Conservation (phyloP, 2,329 filamentous ascomycete genomes). For the Lojkania enalia region DNA sequence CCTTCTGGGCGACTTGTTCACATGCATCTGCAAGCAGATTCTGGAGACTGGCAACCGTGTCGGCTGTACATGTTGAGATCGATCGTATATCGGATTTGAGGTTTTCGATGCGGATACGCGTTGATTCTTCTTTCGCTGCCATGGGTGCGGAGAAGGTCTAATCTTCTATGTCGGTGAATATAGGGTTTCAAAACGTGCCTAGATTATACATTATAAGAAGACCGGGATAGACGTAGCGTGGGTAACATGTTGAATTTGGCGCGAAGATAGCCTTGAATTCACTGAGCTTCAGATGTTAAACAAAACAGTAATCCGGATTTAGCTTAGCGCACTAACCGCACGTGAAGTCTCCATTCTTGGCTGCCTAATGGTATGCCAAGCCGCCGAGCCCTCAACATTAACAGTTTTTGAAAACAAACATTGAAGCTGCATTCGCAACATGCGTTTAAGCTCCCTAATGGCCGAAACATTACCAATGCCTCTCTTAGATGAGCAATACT, state of each 20-base stretch:
- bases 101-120: constrained; percentile 53
- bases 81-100: constrained; percentile 54
- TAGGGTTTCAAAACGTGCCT: constrained; percentile 7
- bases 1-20: constrained; percentile 39
- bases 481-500: no score
- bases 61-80: constrained; percentile 53
- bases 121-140: constrained; percentile 31
- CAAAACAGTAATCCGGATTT: no score
- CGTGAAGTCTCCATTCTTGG: no score
- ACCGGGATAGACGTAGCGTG: constrained; percentile 8
- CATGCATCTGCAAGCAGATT: constrained; percentile 46
- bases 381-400: no score
- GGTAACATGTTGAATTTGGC: constrained; percentile 2
- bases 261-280: no score
- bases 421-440: no score
- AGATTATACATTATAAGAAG: constrained; percentile 37
- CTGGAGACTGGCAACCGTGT: constrained; percentile 52
- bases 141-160: constrained; percentile 18
- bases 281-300: no score
- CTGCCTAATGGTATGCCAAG: no score
- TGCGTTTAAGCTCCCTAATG: no score
- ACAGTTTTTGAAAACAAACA: no score
- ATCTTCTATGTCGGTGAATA: not conserved
- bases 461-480: no score
- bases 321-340: no score